Evolutionary conservation across 805 yeast genomes (phyloP), one percentile per base, ranked within the genome.

Genomic region (Zygosaccharomyces pseudorouxii): DNA sequence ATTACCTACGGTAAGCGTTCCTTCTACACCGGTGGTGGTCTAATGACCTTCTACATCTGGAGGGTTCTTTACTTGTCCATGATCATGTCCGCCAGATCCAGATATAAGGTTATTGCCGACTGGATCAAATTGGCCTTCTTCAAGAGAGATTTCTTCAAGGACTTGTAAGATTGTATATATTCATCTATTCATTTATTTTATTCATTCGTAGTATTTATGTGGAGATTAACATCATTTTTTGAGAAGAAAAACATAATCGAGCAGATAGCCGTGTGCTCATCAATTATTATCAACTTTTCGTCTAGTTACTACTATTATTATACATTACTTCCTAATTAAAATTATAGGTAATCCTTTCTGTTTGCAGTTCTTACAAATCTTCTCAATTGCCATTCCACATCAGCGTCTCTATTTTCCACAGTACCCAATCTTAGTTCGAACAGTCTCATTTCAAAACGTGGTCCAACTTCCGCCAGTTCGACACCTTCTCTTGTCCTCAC

Each of bases 391-490:
- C 98, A 93, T 67, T 93, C 99, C n/a, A 88, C 81, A 62, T 93
- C 99, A 9, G 97, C 96, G 67, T 93, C 97, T 71, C 87, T 87
- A 66, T 92, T 89, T 58, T 93, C 99, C 54, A 92, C 69, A 38
- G 96, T 88, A 3, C 99, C 97, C 56, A 93, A 74, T 61, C 83
- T 79, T 55, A 93, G 71, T 67, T 92, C 97, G 65, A 81, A 93
- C 55, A 93, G 71, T 64, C 89, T 80, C 98, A 93, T 90, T 69
- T 93, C 99, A 60, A 93, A 93, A 54, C 99, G 75, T n/a, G 99
- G 99, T 0, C 99, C 99, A 31, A 93, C 86, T 66, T 93, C 99
- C 50, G 97, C 90, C 48, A 93, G 70, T 65, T 93, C 98, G 1
- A 89, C 96, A 30, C 81, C 77, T 53, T 89, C 96, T 57, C 84